Base-by-base conservation (phyloP, 371 early-diverging fungal genomes). In the Mucor velutinosus region DNA sequence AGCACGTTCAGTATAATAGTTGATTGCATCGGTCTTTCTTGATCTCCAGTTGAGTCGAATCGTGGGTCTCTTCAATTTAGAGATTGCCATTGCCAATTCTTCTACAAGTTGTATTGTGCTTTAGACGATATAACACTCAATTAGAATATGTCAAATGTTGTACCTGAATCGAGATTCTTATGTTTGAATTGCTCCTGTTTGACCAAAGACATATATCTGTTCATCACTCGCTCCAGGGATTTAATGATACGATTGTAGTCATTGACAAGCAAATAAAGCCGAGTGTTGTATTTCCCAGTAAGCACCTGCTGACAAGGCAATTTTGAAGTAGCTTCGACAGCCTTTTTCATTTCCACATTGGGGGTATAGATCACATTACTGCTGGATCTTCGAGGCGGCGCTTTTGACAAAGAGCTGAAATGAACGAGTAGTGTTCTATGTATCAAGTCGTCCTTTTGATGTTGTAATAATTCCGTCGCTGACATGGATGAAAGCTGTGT, bases 11-110 rank as follows among this genome's bases (percentile, higher is more conserved):
- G 91, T 86, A 65, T 89, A 91, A 71, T 87, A 82, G 51, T 89
- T 85, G 57, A 95, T 94, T 11, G 90, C 85, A 56, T 94, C 94
- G 7, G 92, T 88, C 35, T 74, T 61, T 21, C 27, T 90, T 86
- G 25, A 82, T 74, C 55, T 55, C 67, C 62, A 61, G 7, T 47
- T 29, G 7, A 56, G 25, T 17, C 45, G 21, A 29, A 62, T 25
- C 12, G 17, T 43, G 11, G 67, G 67, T 14, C 66, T 23, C 14
- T 55, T 58, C 8, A 61, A 7, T 43, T 17, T 47, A 47, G 17
- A 32, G 4, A 30, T 30, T 17, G 27, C 39, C 12, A 3, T 55
- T 37, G 27, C 47, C 21, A 47, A 25, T 53, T 37, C 41, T 1
- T 63, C 47, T 61, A 29, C 8, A 11, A 11, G 2, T 47, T 10